A percentile compares a stretch with the other conserved stretches of the same genome.
Conservation (phyloP, 176 grass and related monocot genomes). For the Otatea glauca region DNA sequence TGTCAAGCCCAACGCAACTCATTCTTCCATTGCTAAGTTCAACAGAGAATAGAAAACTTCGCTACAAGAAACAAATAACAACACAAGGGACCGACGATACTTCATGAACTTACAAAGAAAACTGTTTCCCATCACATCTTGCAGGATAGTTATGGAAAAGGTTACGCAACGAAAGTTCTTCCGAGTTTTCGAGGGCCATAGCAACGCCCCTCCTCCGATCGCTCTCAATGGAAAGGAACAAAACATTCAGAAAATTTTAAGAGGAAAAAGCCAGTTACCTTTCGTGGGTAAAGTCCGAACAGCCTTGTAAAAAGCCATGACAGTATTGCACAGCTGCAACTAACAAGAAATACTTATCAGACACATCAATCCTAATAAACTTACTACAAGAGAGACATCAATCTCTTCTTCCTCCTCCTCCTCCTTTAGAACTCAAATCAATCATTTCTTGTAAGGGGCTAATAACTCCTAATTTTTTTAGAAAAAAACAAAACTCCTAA, state of each 20-base stretch:
- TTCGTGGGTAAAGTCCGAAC: slow-evolving; percentile 3
- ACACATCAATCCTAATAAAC: not conserved
- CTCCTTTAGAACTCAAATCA: not conserved
- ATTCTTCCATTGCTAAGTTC: slow-evolving; percentile 1
- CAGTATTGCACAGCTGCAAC: not conserved
- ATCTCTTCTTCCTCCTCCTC: not conserved
- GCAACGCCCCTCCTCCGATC: not conserved
- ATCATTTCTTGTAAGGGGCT: not conserved
- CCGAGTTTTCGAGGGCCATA: not conserved
- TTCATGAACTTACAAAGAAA: not conserved
- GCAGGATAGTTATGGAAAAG: not conserved
- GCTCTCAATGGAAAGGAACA: not conserved
- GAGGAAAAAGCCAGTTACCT: not conserved
- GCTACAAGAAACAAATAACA: not conserved
- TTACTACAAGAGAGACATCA: not conserved
- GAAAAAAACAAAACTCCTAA: too few relatives aligned
- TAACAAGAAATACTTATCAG: slow-evolving; percentile 1
- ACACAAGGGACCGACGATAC: not conserved
- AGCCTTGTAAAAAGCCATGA: not conserved
- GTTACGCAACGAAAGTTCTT: not conserved
- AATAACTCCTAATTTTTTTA: not conserved
- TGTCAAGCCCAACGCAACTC: slow-evolving; percentile 18
- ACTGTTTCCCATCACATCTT: not conserved
- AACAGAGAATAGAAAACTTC: not conserved
- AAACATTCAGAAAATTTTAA: not conserved